phyloP scores from a whole-genome alignment of 1,284 basidiomycete species.

The Pseudozyma hubeiensis region DNA sequence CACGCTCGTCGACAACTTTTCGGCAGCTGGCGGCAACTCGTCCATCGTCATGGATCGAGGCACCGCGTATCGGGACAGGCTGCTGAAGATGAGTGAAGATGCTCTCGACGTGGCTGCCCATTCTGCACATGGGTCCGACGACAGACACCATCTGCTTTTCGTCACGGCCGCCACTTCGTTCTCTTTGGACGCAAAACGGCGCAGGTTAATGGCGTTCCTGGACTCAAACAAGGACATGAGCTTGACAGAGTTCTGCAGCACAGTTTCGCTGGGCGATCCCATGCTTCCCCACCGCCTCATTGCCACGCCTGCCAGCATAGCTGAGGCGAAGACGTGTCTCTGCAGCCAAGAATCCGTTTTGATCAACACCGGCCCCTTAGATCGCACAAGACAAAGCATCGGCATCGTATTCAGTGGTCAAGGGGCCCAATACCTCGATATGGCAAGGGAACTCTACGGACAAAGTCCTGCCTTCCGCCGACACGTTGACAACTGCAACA shows the following conservation, averaged over 20 bases:
- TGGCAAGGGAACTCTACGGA: conserved; percentile 45
- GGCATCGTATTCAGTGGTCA: conserved; percentile 51
- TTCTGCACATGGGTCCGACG: not conserved
- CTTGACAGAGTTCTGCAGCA: conserved; percentile 44
- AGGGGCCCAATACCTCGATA: conserved; percentile 50
- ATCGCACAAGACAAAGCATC: not conserved
- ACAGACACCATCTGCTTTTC: conserved; percentile 22
- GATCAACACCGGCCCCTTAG: not conserved
- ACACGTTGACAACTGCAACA: conserved; percentile 37
- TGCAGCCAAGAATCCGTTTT: conserved; percentile 38
- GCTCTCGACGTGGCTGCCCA: not conserved
- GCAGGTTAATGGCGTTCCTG: conserved; percentile 34
- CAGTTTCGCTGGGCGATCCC: conserved; percentile 35
- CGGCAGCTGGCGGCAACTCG: conserved; percentile 52
- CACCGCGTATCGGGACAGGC: conserved; percentile 17
- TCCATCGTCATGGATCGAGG: conserved; percentile 45
- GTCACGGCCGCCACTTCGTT: conserved; percentile 44
- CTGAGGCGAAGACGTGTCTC: conserved; percentile 25
- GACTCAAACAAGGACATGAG: conserved; percentile 16
- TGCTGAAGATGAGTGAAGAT: conserved; percentile 10
- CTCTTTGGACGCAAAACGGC: conserved; percentile 38
- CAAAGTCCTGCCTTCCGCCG: conserved; percentile 25
- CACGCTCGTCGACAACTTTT: conserved; percentile 53
- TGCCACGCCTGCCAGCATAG: conserved; percentile 19
- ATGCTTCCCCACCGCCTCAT: conserved; percentile 36